Evolutionary conservation across 106 monocot genomes (phyloP).

Genomic region (Dendrobium nobile): DNA sequence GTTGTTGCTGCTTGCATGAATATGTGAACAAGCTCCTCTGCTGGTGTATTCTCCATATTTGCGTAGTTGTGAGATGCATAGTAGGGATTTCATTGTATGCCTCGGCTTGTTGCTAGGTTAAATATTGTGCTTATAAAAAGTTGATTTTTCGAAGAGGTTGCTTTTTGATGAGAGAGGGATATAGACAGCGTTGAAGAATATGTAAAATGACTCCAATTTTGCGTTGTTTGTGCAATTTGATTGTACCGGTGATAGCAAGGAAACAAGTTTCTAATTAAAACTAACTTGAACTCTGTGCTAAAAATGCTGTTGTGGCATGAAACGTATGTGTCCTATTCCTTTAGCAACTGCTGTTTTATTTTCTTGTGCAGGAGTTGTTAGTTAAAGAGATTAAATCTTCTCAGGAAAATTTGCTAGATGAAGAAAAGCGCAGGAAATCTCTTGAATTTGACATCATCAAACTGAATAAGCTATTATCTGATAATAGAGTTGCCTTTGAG

Average conservation of each 20-base stretch:
- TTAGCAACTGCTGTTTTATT: not conserved
- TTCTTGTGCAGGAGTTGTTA: constrained; percentile 34
- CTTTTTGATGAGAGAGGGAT: not conserved
- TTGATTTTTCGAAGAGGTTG: not conserved
- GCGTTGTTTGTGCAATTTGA: not conserved
- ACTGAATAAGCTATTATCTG: constrained; percentile 23
- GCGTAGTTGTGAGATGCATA: not conserved
- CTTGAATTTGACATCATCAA: constrained; percentile 59
- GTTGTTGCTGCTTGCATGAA: not conserved
- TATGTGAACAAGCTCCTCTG: not conserved
- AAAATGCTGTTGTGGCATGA: not conserved
- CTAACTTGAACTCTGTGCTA: not conserved
- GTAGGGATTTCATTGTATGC: not conserved
- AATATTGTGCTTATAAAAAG: not conserved
- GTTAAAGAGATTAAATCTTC: constrained; percentile 35
- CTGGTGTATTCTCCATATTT: not conserved
- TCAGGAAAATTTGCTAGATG: constrained; percentile 42
- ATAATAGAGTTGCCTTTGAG: constrained; percentile 29
- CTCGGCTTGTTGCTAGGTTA: not conserved
- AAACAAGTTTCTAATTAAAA: not conserved
- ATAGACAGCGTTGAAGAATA: not conserved
- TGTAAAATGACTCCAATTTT: not conserved
- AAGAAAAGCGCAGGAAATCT: constrained; percentile 33
- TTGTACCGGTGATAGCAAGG: not conserved
- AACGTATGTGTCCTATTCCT: not conserved